Evolutionary conservation across 2,329 filamentous ascomycete genomes (phyloP).

Genomic region (Clarireedia paspali): DNA sequence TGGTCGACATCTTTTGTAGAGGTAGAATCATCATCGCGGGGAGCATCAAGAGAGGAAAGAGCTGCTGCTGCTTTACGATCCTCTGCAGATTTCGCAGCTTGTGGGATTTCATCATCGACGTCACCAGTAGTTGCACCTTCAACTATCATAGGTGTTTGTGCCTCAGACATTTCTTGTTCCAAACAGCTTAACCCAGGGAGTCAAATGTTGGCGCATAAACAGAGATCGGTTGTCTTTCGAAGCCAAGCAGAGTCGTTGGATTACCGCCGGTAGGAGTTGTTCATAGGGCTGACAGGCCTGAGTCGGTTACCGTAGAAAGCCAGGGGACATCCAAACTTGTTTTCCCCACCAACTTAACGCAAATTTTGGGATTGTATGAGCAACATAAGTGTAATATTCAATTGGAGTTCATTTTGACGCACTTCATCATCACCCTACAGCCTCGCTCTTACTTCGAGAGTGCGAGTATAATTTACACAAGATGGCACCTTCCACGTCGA

Average conservation of each 20-base stretch:
- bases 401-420: neutral
- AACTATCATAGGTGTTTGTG: constrained; percentile 48
- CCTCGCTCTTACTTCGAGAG: neutral
- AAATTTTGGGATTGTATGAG: neutral
- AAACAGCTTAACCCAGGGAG: neutral
- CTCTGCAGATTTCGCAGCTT: constrained; percentile 57
- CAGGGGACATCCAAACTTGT: neutral
- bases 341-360: neutral
- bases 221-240: neutral
- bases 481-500: neutral
- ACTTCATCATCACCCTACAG: neutral
- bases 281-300: constrained; percentile 1
- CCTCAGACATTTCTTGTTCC: constrained; percentile 47
- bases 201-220: neutral
- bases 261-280: no score
- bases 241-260: neutral
- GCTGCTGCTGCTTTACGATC: constrained; percentile 71
- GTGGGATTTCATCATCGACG: constrained; percentile 46
- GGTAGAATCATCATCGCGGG: constrained; percentile 39
- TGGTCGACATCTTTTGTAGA: constrained; percentile 47
- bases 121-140: constrained; percentile 55
- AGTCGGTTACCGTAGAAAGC: neutral
- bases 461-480: neutral
- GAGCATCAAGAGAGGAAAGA: constrained; percentile 58
- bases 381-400: neutral